A percentile compares a stretch with the other conserved stretches of the same genome.
These are phyloP conservation scores for Furcasterigmium furcatum DNA, from an alignment of 2,329 filamentous ascomycete species.

Conservation along the genomic window DNA sequence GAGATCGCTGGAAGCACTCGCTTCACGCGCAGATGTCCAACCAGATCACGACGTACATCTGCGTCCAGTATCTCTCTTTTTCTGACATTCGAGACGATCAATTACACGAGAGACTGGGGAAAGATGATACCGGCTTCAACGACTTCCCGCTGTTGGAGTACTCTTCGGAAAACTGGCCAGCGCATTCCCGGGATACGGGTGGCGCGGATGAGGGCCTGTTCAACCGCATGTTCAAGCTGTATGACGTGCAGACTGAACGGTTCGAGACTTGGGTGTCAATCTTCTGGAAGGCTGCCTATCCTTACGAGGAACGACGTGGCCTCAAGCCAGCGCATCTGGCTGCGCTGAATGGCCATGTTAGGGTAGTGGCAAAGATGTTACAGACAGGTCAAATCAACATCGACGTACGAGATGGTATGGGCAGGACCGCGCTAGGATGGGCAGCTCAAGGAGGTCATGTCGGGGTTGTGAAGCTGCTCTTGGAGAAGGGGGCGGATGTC, in stretches of 20 bases:
- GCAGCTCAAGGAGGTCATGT: background rate
- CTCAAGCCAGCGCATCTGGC: conserved; percentile 1
- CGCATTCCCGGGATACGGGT: background rate
- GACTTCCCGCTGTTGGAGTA: conserved; percentile 2
- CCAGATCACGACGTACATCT: conserved; percentile 1
- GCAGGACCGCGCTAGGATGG: background rate
- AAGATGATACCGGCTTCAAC: background rate
- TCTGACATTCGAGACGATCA: conserved; percentile 1
- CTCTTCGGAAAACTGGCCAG: conserved; percentile 1
- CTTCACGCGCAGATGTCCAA: background rate
- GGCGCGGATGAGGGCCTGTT: background rate
- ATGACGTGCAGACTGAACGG: background rate
- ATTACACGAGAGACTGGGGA: background rate
- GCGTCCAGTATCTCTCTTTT: conserved; percentile 2
- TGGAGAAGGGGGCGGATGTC: conserved; percentile 2
- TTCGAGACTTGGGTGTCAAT: conserved; percentile 1
- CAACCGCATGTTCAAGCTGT: background rate
- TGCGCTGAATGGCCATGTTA: background rate
- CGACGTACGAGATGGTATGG: background rate
- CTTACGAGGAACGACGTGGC: background rate
- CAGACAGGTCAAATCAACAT: background rate
- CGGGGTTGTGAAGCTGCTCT: background rate
- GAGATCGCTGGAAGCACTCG: background rate
- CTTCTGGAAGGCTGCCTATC: background rate
- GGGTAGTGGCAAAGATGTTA: background rate